Evolutionary conservation across 179 eudicot genomes (phyloP).

Genomic region (Patellifolia procumbens): DNA sequence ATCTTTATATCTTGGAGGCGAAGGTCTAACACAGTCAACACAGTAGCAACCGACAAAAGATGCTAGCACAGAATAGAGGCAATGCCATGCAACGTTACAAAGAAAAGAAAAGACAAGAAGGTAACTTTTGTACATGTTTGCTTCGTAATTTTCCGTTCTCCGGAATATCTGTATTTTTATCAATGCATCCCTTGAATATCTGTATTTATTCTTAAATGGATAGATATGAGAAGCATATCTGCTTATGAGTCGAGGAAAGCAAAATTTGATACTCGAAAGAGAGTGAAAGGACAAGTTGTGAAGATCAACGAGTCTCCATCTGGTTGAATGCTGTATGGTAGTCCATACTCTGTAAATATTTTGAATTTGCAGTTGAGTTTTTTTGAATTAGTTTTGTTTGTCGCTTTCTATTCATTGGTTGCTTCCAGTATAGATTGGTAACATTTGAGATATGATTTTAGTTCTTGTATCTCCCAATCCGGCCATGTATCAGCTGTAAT

Average conservation of each 20-base stretch:
- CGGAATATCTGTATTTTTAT: background rate
- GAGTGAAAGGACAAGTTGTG: conserved; percentile 88
- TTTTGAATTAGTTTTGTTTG: conserved; percentile 1
- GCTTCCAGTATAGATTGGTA: background rate
- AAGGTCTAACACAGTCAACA: conserved; percentile 33
- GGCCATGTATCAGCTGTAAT: conserved; percentile 11
- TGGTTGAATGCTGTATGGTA: conserved; percentile 18
- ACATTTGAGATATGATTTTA: background rate
- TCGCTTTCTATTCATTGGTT: background rate
- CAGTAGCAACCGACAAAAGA: conserved; percentile 58
- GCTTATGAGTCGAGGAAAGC: conserved; percentile 90
- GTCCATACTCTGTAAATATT: conserved; percentile 7
- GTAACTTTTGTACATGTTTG: conserved; percentile 31
- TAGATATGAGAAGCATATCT: conserved; percentile 81
- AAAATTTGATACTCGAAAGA: conserved; percentile 81
- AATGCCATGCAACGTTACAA: conserved; percentile 89
- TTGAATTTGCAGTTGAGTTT: background rate
- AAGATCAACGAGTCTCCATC: conserved; percentile 55
- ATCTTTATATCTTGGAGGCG: conserved; percentile 36
- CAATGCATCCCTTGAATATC: background rate
- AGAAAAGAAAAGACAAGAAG: conserved; percentile 90
- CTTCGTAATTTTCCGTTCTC: background rate
- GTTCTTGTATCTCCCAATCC: background rate
- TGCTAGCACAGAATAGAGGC: conserved; percentile 83
- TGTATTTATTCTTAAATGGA: conserved; percentile 2